Percentiles rank a stretch among this genome's conserved stretches.
Conservation (phyloP, 108 stramenopile species). For the Cyclotella cryptica region DNA sequence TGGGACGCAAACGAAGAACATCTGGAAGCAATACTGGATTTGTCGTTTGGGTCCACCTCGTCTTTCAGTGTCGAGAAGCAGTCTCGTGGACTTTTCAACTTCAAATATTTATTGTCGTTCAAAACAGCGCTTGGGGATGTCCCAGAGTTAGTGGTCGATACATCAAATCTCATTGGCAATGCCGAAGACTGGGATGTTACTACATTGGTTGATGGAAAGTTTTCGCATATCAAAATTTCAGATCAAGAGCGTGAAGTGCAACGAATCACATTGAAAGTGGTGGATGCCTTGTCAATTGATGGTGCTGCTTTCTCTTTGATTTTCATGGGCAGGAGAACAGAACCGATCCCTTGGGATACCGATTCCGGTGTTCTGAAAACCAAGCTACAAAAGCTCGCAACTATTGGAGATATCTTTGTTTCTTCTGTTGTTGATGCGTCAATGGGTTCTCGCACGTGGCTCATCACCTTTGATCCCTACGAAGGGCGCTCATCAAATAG, state of each 20-base stretch:
- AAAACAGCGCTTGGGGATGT: conserved; percentile 71
- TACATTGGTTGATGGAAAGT: conserved; percentile 45
- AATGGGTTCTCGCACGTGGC: conserved; percentile 25
- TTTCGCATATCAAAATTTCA: conserved; percentile 40
- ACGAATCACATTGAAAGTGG: conserved; percentile 10
- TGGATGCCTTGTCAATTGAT: conserved; percentile 3
- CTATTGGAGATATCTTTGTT: conserved; percentile 50
- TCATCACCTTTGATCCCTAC: conserved; percentile 40
- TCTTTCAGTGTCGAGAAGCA: conserved; percentile 34
- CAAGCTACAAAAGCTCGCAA: conserved; percentile 56
- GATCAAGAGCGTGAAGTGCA: conserved; percentile 32
- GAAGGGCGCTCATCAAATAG: conserved; percentile 31
- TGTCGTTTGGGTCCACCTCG: conserved; percentile 36
- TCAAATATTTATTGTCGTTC: conserved; percentile 72
- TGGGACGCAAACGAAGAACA: conserved; percentile 57
- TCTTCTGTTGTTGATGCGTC: conserved; percentile 16
- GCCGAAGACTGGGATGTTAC: conserved; percentile 39
- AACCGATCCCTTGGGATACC: conserved; percentile 49
- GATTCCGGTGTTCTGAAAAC: conserved; percentile 47
- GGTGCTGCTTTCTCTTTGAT: conserved; percentile 23
- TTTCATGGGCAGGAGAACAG: conserved; percentile 30
- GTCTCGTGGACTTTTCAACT: conserved; percentile 51
- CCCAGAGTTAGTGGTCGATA: conserved; percentile 53
- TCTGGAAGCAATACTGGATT: conserved; percentile 29
- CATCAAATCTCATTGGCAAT: conserved; percentile 48